A percentile compares a stretch with the other conserved stretches of the same genome.
phyloP scores from a whole-genome alignment of 371 early-diverging fungal genomes.

The Rhizopus arrhizus region DNA sequence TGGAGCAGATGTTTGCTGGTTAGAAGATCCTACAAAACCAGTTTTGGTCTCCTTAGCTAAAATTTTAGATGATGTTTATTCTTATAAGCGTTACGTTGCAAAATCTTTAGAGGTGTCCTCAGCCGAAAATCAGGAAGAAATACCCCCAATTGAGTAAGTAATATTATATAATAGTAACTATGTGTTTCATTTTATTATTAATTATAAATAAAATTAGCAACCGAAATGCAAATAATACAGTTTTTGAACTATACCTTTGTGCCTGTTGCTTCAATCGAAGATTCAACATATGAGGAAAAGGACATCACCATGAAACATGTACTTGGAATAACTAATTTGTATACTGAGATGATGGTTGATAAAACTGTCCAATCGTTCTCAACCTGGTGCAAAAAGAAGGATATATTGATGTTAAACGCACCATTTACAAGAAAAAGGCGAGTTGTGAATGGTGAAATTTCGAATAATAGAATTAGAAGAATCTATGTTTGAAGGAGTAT shows the following conservation, averaged over 20 bases:
- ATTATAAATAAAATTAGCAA: no score
- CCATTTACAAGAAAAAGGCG: neutral
- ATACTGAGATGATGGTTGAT: constrained; percentile 1
- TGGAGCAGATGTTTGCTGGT: constrained; percentile 20
- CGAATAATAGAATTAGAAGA: neutral
- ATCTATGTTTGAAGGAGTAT: constrained; percentile 1
- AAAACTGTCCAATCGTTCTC: constrained; percentile 2
- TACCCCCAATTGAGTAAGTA: no score
- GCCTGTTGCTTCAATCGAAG: no score
- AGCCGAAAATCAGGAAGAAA: no score
- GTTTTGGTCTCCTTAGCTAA: constrained; percentile 4
- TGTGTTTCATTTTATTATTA: no score
- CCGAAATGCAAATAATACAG: no score
- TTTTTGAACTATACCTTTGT: no score
- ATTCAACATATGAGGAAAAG: no score
- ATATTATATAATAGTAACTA: no score
- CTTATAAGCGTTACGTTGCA: no score
- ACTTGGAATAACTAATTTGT: neutral
- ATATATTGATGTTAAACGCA: neutral
- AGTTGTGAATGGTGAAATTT: neutral
- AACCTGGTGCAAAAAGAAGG: constrained; percentile 9
- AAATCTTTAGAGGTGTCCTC: no score
- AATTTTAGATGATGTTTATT: no score
- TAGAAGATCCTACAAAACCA: constrained; percentile 20
- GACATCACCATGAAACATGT: neutral